Evolutionary conservation across 2,329 filamentous ascomycete genomes (phyloP).

Genomic region (Coniochaeta prunicola): DNA sequence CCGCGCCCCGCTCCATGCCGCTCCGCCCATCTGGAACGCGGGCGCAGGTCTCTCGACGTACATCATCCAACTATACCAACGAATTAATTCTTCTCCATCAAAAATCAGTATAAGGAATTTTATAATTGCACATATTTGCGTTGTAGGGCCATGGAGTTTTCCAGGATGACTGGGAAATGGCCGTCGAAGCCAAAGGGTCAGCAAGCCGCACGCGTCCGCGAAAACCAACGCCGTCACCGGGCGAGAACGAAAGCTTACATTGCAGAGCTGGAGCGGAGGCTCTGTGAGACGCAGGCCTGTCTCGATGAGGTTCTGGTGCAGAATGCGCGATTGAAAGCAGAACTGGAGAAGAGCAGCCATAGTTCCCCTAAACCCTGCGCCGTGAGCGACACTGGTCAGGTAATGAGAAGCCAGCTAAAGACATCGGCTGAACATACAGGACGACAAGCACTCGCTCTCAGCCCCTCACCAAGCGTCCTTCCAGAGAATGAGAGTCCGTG

Average conservation of each 20-base stretch:
- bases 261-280: constrained; percentile 25
- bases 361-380: background rate
- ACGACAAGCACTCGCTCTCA: no score
- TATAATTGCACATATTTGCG: no score
- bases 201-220: constrained; percentile 31
- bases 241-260: constrained; percentile 33
- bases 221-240: constrained; percentile 44
- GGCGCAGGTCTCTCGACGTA: no score
- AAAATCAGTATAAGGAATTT: no score
- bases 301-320: constrained; percentile 14
- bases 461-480: background rate
- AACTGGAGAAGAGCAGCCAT: constrained; percentile 2
- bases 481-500: background rate
- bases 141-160: background rate
- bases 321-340: constrained; percentile 3
- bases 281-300: constrained; percentile 12
- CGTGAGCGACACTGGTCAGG: background rate
- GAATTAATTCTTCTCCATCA: no score
- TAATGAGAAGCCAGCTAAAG: background rate
- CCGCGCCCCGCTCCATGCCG: background rate
- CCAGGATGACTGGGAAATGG: constrained; percentile 17
- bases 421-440: no score
- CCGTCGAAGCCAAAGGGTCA: constrained; percentile 20
- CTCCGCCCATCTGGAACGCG: background rate
- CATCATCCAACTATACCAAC: no score